Evolutionary conservation across 192 early-diverging fungal species (phyloP).

Genomic region (Haplosporangium gracile): DNA sequence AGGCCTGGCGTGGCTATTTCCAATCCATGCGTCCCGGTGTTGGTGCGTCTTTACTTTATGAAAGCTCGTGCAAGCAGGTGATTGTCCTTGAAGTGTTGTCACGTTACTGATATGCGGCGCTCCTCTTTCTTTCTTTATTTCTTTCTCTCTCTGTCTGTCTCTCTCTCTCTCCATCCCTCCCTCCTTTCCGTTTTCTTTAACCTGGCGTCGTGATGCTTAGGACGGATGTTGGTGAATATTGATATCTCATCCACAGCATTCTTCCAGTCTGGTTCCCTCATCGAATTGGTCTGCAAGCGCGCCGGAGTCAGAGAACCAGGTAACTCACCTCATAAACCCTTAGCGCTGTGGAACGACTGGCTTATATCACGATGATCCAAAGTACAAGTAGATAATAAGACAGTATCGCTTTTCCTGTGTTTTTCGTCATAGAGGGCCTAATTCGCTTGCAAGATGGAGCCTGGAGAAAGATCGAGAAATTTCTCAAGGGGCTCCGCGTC

Average conservation of each 20-base stretch:
- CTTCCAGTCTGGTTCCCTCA: constrained; percentile 74
- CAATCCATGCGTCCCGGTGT: constrained; percentile 82
- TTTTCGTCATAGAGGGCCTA: constrained; percentile 53
- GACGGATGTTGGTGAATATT: constrained; percentile 74
- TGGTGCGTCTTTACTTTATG: constrained; percentile 49
- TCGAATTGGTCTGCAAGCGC: constrained; percentile 75
- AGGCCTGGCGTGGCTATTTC: constrained; percentile 93
- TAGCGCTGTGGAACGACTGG: not conserved
- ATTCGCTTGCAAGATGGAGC: constrained; percentile 56
- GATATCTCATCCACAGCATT: constrained; percentile 78
- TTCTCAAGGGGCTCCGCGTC: constrained; percentile 67
- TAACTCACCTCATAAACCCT: not conserved
- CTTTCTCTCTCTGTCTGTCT: not conserved
- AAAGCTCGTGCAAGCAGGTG: too few species aligned
- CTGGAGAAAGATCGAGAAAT: constrained; percentile 56
- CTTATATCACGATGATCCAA: not conserved
- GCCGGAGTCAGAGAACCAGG: constrained; percentile 63
- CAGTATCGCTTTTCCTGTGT: not conserved
- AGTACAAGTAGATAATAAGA: not conserved
- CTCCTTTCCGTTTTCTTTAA: too few species aligned
- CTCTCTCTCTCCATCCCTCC: too few species aligned
- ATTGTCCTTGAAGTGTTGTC: not conserved
- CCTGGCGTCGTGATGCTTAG: constrained; percentile 8
- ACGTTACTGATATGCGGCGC: not conserved
- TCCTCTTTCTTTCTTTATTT: not conserved